These are phyloP conservation scores for Fremontodendron californicum DNA, from an alignment of 345 rosid species.

Conservation along the genomic window DNA sequence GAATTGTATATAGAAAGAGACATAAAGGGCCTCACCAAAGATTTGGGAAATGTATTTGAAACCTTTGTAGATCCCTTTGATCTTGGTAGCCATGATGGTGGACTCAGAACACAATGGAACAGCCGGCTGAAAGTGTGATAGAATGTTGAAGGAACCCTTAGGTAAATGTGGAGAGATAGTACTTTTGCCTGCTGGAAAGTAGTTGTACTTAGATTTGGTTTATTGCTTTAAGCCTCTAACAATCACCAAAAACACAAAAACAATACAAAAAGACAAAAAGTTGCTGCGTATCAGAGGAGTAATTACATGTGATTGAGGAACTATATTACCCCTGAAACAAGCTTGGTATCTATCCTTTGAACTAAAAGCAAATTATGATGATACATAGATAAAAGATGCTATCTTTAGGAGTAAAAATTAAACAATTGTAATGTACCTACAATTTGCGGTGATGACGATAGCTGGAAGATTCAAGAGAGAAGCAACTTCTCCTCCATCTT, in stretches of 20 bases:
- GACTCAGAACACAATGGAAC: slow-evolving; percentile 17
- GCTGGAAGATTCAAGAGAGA: slow-evolving; percentile 21
- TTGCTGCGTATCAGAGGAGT: slow-evolving; percentile 16
- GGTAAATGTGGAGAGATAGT: slow-evolving; percentile 10
- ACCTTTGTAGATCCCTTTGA: slow-evolving; percentile 82
- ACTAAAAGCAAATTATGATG: background rate
- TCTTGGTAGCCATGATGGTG: slow-evolving; percentile 58
- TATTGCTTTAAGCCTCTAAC: background rate
- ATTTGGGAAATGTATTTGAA: slow-evolving; percentile 85
- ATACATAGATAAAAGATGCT: background rate
- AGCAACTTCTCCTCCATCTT: slow-evolving; percentile 7
- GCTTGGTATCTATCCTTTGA: slow-evolving; percentile 28
- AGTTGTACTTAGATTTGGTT: slow-evolving; percentile 8
- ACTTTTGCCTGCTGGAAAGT: slow-evolving; percentile 28
- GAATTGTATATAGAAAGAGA: background rate
- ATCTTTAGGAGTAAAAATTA: background rate
- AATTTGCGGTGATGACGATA: background rate
- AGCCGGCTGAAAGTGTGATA: background rate
- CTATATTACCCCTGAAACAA: slow-evolving; percentile 30
- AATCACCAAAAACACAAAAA: background rate
- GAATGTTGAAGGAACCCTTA: slow-evolving; percentile 10
- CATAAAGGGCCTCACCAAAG: slow-evolving; percentile 47
- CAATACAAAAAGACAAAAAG: slow-evolving; percentile 15
- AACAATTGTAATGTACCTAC: slow-evolving; percentile 9
- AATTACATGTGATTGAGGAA: slow-evolving; percentile 27